Base-by-base conservation (phyloP, 805 yeast genomes). In the Soucietia sequanensis region DNA sequence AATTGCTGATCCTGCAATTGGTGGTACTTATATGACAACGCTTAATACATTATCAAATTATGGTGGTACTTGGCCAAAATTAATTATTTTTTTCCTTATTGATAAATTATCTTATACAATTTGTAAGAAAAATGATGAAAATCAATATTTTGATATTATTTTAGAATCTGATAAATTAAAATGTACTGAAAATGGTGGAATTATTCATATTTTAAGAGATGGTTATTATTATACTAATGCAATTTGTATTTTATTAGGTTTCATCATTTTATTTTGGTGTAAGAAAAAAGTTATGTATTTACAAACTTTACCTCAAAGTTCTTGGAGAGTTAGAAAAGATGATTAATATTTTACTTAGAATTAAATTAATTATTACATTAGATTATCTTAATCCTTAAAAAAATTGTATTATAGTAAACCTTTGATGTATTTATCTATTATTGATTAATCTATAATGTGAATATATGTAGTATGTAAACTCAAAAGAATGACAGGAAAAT, bases 1-100 rank as follows among this genome's bases (percentile, higher is more conserved):
- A 48, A 85, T 93, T 35, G 96, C 99, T 2, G 99, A 93, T 56
- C 98, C 99, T 0, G 62, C 80, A 13, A 86, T 93, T 49, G 99
- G 99, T 12, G 99, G 99, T 2, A 93, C 99, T 0, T 93, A 93
- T 58, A 91, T 93, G 98, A 93, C 99, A 0, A 81, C 95, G 0
- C 68, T 93, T 39, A 93, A 93, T 60, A 93, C 99, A 0, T 68
- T 93, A 31, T 80, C 95, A 27, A 93, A 93, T 56, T 72, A 91
- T 38, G 99, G 99, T 16, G 99, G 99, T 8, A 93, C 95, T 28
- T 93, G 99, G 99, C 99, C 99, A 2, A 73, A 88, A 35, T 65
- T 87, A n/a, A 66, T 93, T 21, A 81, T 91, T 1, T 73, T 89
- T 46, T 76, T 71, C 39, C 70, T 89, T 60, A 91, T 93, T 36